phyloP scores from a whole-genome alignment of 2,329 filamentous ascomycete genomes.

The Colletotrichum tropicicola region DNA sequence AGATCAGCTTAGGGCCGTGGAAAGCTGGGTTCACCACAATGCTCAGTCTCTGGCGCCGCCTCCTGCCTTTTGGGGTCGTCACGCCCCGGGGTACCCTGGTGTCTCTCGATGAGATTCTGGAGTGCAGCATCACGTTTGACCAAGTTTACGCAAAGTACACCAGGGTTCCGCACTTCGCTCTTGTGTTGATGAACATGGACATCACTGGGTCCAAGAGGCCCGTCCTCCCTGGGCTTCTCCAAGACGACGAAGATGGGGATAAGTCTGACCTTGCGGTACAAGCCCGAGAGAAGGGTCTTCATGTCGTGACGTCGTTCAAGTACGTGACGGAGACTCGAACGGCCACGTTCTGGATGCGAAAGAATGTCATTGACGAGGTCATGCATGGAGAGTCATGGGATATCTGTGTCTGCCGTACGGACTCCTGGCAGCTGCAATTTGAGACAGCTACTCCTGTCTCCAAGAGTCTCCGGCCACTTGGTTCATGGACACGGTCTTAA shows the following conservation, averaged over 20 bases:
- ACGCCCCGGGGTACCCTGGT: too few species aligned
- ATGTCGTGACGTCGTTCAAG: constrained; percentile 2
- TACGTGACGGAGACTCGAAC: constrained; percentile 1
- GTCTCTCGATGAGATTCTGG: neutral
- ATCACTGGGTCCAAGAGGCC: neutral
- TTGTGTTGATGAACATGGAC: neutral
- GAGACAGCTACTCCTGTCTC: neutral
- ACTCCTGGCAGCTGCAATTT: neutral
- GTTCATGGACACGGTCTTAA: too few species aligned
- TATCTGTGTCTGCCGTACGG: neutral
- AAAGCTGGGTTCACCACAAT: constrained; percentile 33
- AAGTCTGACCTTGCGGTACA: neutral
- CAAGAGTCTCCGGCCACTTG: neutral
- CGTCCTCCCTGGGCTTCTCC: neutral
- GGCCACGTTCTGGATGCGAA: constrained; percentile 20
- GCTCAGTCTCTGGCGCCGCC: constrained; percentile 31
- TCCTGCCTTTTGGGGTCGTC: constrained; percentile 34
- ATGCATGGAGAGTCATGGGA: neutral
- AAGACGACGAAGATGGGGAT: constrained; percentile 1
- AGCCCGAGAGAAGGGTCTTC: neutral
- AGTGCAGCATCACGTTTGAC: neutral
- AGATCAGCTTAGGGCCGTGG: constrained; percentile 31
- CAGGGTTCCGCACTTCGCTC: neutral
- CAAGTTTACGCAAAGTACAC: neutral
- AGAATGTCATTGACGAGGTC: neutral